A percentile compares a stretch with the other conserved stretches of the same genome.
These are phyloP conservation scores for Micromonas commoda DNA, from an alignment of 139 green algal genomes.

Conservation along the genomic window DNA sequence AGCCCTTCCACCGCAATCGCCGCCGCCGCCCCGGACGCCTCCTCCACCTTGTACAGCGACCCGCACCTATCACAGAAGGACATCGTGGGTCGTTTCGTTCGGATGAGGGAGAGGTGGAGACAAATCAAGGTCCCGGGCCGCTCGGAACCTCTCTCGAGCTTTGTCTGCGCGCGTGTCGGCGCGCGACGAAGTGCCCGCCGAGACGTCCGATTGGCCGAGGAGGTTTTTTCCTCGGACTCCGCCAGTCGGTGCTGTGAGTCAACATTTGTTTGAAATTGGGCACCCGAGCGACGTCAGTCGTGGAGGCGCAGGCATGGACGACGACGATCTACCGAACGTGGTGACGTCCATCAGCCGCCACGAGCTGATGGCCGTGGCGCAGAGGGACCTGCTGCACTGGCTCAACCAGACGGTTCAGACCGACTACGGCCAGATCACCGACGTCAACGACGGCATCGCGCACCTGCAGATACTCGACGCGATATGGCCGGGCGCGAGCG, in stretches of 20 bases:
- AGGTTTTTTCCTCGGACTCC: not conserved
- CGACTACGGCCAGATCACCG: slow-evolving; percentile 1
- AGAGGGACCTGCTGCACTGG: slow-evolving; percentile 14
- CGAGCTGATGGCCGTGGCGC: not conserved
- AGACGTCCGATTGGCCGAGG: no score
- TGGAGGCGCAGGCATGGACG: no score
- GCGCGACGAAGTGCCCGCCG: no score
- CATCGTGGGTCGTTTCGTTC: not conserved
- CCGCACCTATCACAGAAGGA: not conserved
- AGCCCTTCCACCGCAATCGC: not conserved
- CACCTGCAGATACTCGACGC: slow-evolving; percentile 16
- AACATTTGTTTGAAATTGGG: no score
- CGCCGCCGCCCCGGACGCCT: slow-evolving; percentile 32
- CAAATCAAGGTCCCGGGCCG: not conserved
- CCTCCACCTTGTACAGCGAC: not conserved
- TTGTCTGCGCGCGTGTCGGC: no score
- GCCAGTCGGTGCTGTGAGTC: no score
- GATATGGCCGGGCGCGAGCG: not conserved
- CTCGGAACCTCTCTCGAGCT: not conserved
- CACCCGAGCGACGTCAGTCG: no score
- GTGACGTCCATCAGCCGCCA: not conserved
- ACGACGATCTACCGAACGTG: no score
- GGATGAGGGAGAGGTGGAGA: not conserved
- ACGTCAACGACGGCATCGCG: slow-evolving; percentile 13
- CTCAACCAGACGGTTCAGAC: slow-evolving; percentile 5